Percentiles rank a stretch among this genome's conserved stretches.
These are phyloP conservation scores for Penicillium diatomitis DNA, from an alignment of 495 filamentous ascomycete genomes.

Conservation along the genomic window DNA sequence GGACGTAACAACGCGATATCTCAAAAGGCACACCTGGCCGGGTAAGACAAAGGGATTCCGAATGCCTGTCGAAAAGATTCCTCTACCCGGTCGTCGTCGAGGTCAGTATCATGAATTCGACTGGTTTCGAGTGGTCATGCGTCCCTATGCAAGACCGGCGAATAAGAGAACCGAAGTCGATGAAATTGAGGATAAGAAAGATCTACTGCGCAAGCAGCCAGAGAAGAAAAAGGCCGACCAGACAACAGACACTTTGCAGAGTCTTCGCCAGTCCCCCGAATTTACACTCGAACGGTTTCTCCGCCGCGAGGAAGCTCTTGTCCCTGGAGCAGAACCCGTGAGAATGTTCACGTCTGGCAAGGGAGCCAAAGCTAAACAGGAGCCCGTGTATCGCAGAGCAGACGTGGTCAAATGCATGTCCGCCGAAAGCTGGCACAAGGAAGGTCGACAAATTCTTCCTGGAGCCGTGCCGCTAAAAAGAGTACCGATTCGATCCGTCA, in stretches of 20 bases:
- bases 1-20: conserved; percentile 89
- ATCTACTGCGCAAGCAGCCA: conserved; percentile 60
- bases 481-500: conserved; percentile 86
- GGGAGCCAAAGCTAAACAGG: conserved; percentile 57
- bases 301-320: conserved; percentile 83
- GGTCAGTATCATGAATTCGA: conserved; percentile 66
- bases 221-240: conserved; percentile 61
- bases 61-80: conserved; percentile 65
- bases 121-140: conserved; percentile 79
- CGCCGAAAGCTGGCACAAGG: conserved; percentile 96
- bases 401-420: conserved; percentile 81
- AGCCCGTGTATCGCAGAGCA: conserved; percentile 70
- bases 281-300: conserved; percentile 83
- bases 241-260: conserved; percentile 71
- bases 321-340: conserved; percentile 57
- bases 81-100: conserved; percentile 62
- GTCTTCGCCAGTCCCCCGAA: conserved; percentile 75
- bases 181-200: conserved; percentile 65
- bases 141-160: conserved; percentile 55
- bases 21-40: conserved; percentile 73
- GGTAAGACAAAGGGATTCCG: conserved; percentile 86
- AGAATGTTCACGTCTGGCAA: conserved; percentile 65
- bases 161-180: conserved; percentile 59
- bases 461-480: conserved; percentile 72
- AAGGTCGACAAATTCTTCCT: conserved; percentile 65